Conservation (phyloP, 2,329 filamentous ascomycete genomes). For the Aquanectria penicillioides region DNA sequence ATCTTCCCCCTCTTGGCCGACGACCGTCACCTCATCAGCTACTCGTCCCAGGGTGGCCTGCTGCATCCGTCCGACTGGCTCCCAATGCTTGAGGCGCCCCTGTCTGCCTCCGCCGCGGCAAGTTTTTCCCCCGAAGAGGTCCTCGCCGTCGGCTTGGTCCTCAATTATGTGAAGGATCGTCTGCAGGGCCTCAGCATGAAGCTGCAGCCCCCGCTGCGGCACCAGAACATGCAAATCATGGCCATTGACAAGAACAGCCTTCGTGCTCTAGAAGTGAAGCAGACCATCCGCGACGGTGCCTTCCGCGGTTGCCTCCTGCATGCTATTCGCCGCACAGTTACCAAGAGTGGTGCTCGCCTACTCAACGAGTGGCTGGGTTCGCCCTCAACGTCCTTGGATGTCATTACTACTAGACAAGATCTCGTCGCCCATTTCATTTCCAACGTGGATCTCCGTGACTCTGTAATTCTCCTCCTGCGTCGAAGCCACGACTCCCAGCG, state of each 20-base stretch:
- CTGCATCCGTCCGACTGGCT: slow-evolving; percentile 73
- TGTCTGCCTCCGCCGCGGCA: slow-evolving; percentile 62
- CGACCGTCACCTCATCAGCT: slow-evolving; percentile 81
- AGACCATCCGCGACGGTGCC: slow-evolving; percentile 82
- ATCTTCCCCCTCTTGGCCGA: slow-evolving; percentile 77
- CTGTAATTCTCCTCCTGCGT: slow-evolving; percentile 73
- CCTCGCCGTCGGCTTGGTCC: slow-evolving; percentile 79
- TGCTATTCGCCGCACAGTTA: slow-evolving; percentile 88
- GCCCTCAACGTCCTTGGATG: slow-evolving; percentile 85
- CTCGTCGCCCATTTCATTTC: slow-evolving; percentile 80
- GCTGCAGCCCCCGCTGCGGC: slow-evolving; percentile 82
- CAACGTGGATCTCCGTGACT: slow-evolving; percentile 74
- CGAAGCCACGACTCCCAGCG: slow-evolving; percentile 87
- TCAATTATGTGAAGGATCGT: slow-evolving; percentile 84
- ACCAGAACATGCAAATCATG: slow-evolving; percentile 82
- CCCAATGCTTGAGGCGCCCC: slow-evolving; percentile 78
- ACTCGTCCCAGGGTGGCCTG: slow-evolving; percentile 63
- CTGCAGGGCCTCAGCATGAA: slow-evolving; percentile 82
- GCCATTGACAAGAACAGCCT: slow-evolving; percentile 92
- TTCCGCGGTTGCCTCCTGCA: slow-evolving; percentile 89
- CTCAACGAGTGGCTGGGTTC: slow-evolving; percentile 87
- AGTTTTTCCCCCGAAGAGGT: slow-evolving; percentile 77
- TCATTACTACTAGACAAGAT: slow-evolving; percentile 83
- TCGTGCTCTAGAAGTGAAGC: slow-evolving; percentile 86
- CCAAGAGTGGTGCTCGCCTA: slow-evolving; percentile 87